phyloP scores from a whole-genome alignment of 164 flowering plant species.

The Kingdonia uniflora region DNA sequence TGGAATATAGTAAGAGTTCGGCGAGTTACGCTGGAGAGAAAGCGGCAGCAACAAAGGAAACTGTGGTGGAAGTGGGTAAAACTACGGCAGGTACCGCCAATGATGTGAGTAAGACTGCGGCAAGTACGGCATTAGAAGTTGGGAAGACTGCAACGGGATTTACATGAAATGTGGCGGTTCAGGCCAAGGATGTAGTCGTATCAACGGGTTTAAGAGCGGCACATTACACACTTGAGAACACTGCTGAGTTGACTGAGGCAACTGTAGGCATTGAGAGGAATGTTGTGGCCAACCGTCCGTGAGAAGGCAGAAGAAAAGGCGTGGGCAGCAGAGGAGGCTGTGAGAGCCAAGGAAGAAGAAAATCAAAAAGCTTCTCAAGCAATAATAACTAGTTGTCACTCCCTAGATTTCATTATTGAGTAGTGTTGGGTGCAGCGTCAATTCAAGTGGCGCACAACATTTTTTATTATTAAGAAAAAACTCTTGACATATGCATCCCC shows the following conservation, averaged over 20 bases:
- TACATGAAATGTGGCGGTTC: conserved; percentile 20
- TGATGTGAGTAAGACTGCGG: not conserved
- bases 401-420: too few relatives aligned
- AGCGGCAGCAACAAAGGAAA: conserved; percentile 26
- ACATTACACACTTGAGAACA: conserved; percentile 9
- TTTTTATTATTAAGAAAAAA: too few relatives aligned
- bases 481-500: too few relatives aligned
- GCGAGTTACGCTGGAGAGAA: conserved; percentile 11
- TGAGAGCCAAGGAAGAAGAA: not conserved
- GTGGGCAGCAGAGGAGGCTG: not conserved
- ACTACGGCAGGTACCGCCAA: conserved; percentile 1
- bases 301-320: conserved; percentile 2
- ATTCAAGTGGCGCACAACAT: too few relatives aligned
- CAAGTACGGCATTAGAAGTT: not conserved
- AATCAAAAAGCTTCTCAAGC: not conserved
- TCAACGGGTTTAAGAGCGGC: conserved; percentile 19
- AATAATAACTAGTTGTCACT: too few relatives aligned
- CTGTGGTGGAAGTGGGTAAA: conserved; percentile 8
- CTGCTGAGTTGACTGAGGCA: conserved; percentile 16
- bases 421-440: too few relatives aligned
- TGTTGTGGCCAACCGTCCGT: not conserved
- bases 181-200: conserved; percentile 32
- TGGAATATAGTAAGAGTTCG: conserved; percentile 1
- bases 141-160: conserved; percentile 22
- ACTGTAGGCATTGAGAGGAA: conserved; percentile 18